These are phyloP conservation scores for Yamadazyma laniorum DNA, from an alignment of 805 yeast genomes.

Conservation along the genomic window DNA sequence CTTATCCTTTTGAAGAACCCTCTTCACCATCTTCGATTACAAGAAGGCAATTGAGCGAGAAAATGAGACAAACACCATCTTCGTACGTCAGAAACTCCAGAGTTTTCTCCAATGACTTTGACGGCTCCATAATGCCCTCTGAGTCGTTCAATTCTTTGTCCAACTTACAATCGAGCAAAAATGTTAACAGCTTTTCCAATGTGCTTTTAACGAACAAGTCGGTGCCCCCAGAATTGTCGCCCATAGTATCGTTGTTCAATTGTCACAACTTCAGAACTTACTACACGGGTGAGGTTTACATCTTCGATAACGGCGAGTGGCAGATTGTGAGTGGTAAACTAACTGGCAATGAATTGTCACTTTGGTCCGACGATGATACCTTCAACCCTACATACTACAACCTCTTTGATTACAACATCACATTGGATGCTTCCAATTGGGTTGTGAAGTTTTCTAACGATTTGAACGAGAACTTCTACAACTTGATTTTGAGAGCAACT, in stretches of 20 bases:
- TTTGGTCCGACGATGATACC: slow-evolving; percentile 43
- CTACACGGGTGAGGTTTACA: slow-evolving; percentile 46
- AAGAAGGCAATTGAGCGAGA: slow-evolving; percentile 26
- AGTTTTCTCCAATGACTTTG: slow-evolving; percentile 20
- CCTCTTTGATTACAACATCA: slow-evolving; percentile 40
- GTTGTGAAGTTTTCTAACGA: slow-evolving; percentile 14
- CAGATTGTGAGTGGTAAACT: slow-evolving; percentile 35
- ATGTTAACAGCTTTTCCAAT: slow-evolving; percentile 10
- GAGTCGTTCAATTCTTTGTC: slow-evolving; percentile 10
- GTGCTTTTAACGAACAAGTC: slow-evolving; percentile 8
- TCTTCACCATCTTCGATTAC: slow-evolving; percentile 12
- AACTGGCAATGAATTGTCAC: slow-evolving; percentile 54
- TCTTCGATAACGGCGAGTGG: slow-evolving; percentile 27
- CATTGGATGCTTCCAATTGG: slow-evolving; percentile 8
- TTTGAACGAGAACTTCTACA: slow-evolving; percentile 16
- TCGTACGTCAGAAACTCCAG: slow-evolving; percentile 34
- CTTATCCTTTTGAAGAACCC: slow-evolving; percentile 8
- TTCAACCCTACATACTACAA: slow-evolving; percentile 53
- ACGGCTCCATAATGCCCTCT: slow-evolving; percentile 6
- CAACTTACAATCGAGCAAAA: slow-evolving; percentile 5
- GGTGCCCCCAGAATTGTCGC: slow-evolving; percentile 64
- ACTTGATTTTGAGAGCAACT: slow-evolving; percentile 24
- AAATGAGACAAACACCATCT: slow-evolving; percentile 32
- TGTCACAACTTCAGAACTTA: slow-evolving; percentile 71
- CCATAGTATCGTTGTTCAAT: slow-evolving; percentile 65